Base-by-base conservation (phyloP, 164 flowering plant species). In the Liquidambar formosana region DNA sequence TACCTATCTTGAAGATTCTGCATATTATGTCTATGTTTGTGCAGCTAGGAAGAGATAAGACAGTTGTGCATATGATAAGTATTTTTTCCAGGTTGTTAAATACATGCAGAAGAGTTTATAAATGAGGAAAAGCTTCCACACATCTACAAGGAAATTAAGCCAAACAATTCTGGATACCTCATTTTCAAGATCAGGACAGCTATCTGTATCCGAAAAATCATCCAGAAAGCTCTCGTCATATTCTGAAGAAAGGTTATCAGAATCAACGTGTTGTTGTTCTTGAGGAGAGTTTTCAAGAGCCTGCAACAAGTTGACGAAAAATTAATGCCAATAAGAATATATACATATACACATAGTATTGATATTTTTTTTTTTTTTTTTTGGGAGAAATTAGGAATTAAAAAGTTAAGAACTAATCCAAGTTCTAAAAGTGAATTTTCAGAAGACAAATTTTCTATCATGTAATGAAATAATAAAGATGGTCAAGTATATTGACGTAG, bases 121-220 rank as follows among this genome's bases (percentile, higher is more conserved):
- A 59, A 28, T 19, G 22, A 28, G 1, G 63, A 12, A 28, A 33
- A 8, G 22, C 21, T 16, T 16, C 63, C 43, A 60, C 4, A 15
- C 16, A 16, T 60, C 5, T 18, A 60, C 16, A 21, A 16, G 11
- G 13, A 18, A 41, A 60, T 4, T 25, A 8, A 59, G 16, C 51
- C 57, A 62, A 41, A 33, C 45, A 21, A 65, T 25, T 64, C 57
- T 59, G 57, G 16, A 49, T 73, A 88, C 88, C 89, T 91, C 92
- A 61, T 47, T 63, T 33, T 68, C 90, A 67, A 76, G 72, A 76
- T 68, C 90, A 67, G 77, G 72, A 77, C 58, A 71, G 56, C 83
- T 76, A 70, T 87, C 90, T 38, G 67, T 44, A 72, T 89, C 91
- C 14, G 91, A 89, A 63, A 85, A 73, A 63, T 79, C 91, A 70